A percentile compares a stretch with the other conserved stretches of the same genome.
Conservation (phyloP, 352 stramenopile species). For the Phytophthora megakarya region DNA sequence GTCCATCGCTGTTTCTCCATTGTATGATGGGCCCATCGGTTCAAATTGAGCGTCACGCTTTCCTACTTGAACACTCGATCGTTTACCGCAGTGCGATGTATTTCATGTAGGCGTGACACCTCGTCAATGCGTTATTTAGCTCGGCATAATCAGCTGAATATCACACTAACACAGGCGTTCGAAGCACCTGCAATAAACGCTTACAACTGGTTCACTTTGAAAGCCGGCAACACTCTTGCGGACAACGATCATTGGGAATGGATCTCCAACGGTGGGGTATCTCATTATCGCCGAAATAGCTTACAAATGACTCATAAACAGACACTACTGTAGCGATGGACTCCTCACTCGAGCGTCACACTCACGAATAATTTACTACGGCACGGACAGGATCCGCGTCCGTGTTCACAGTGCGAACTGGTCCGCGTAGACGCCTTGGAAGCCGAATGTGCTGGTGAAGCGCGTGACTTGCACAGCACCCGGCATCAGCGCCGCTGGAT, state of each 20-base stretch:
- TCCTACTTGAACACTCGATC: no score
- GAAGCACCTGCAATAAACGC: no score
- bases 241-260: no score
- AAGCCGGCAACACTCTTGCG: no score
- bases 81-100: no score
- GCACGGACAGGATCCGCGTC: not conserved
- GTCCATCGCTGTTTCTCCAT: no score
- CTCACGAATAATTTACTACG: constrained; percentile 31
- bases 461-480: constrained; percentile 38
- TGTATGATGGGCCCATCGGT: no score
- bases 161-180: no score
- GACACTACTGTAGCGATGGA: not conserved
- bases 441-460: constrained; percentile 37
- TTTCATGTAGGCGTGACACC: not conserved
- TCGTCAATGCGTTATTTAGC: no score
- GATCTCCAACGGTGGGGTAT: constrained; percentile 10
- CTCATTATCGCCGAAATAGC: constrained; percentile 18
- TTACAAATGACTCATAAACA: constrained; percentile 6
- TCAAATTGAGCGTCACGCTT: no score
- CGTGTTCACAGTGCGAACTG: constrained; percentile 33
- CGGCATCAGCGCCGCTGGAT: constrained; percentile 22
- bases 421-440: constrained; percentile 34
- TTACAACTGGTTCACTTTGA: no score
- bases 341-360: constrained; percentile 4
- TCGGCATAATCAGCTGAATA: no score